phyloP scores from a whole-genome alignment of 2,329 filamentous ascomycete genomes.

The Sporothrix pseudoabietina region DNA sequence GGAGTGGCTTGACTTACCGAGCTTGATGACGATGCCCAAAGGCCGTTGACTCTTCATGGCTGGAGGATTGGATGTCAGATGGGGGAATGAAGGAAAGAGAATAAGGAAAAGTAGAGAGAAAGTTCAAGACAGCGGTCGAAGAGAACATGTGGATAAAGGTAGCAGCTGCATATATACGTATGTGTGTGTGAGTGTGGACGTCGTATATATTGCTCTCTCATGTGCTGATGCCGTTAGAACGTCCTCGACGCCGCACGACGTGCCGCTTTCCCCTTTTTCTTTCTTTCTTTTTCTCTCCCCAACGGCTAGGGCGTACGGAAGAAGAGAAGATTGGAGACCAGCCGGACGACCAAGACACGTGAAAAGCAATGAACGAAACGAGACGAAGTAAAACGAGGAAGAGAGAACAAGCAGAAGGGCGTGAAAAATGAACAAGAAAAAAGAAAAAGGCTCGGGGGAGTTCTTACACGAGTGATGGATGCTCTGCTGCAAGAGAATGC shows the following conservation, averaged over 20 bases:
- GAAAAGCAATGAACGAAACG: neutral
- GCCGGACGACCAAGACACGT: neutral
- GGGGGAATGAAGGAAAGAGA: neutral
- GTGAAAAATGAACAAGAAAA: slow-evolving; percentile 1
- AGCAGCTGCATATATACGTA: neutral
- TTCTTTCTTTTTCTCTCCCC: neutral
- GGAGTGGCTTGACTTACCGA: slow-evolving; percentile 59
- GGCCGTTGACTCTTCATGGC: slow-evolving; percentile 67
- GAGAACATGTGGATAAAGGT: neutral
- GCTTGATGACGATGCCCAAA: slow-evolving; percentile 81
- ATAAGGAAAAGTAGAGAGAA: neutral
- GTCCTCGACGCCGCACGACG: neutral
- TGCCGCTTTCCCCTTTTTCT: neutral
- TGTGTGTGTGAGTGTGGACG: neutral
- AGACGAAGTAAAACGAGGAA: neutral
- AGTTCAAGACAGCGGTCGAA: neutral
- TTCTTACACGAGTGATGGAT: slow-evolving; percentile 29
- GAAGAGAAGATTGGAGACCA: neutral
- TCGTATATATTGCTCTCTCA: neutral
- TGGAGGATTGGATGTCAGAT: slow-evolving; percentile 38
- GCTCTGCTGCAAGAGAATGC: slow-evolving; percentile 27
- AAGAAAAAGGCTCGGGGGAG: neutral
- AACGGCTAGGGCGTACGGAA: neutral
- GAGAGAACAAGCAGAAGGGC: neutral
- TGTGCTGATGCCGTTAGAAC: neutral